Percentiles rank a stretch among this genome's conserved stretches.
Conservation (phyloP, 192 early-diverging fungal species). For the Backusella tarrabulga region DNA sequence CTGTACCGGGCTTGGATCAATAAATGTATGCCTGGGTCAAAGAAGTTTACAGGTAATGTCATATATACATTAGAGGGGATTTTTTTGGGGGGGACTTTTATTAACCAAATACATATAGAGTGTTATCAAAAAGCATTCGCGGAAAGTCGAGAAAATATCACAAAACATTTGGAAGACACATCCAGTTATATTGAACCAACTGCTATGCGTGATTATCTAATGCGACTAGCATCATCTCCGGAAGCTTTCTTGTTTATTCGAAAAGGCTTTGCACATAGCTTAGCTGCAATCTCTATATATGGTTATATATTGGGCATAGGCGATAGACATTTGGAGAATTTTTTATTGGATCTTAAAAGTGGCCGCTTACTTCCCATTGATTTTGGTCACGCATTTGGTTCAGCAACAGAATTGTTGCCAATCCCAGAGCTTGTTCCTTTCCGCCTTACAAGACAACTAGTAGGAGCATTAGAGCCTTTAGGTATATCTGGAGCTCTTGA, state of each 20-base stretch:
- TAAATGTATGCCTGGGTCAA: conserved; percentile 41
- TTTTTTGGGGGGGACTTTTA: too few relatives aligned
- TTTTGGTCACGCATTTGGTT: conserved; percentile 85
- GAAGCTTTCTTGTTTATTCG: conserved; percentile 72
- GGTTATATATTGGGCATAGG: conserved; percentile 79
- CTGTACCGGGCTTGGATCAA: conserved; percentile 44
- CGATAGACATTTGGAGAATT: conserved; percentile 80
- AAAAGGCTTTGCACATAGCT: conserved; percentile 63
- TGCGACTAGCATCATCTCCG: conserved; percentile 61
- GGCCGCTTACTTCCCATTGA: conserved; percentile 75
- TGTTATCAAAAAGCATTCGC: conserved; percentile 60
- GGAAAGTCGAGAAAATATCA: conserved; percentile 47
- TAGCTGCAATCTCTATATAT: conserved; percentile 68
- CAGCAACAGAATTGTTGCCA: conserved; percentile 72
- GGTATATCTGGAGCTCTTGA: conserved; percentile 64
- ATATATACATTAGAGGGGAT: neutral
- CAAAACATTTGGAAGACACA: conserved; percentile 48
- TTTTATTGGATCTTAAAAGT: conserved; percentile 64
- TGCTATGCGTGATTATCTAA: conserved; percentile 53
- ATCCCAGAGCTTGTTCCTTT: conserved; percentile 80
- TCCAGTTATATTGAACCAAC: conserved; percentile 39
- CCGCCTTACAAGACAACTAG: conserved; percentile 68
- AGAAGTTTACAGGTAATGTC: conserved; percentile 42
- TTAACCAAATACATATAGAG: conserved; percentile 18
- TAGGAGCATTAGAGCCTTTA: conserved; percentile 61